Evolutionary conservation across 306 rosid genomes (phyloP).

Genomic region (Gleditsia sinensis): DNA sequence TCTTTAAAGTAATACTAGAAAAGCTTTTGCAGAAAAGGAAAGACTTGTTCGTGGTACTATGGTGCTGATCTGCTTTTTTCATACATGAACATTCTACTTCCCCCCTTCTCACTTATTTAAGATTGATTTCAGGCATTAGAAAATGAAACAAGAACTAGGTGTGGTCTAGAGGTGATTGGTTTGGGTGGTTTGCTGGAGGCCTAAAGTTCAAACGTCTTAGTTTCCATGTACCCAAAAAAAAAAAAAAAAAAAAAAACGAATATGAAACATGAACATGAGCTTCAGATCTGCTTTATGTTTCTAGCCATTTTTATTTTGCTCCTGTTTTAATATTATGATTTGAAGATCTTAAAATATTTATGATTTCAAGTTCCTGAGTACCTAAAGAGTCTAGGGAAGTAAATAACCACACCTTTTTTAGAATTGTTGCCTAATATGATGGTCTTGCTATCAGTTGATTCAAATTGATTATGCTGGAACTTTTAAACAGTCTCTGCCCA

Average conservation of each 20-base stretch:
- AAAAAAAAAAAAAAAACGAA: background rate
- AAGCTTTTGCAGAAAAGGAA: background rate
- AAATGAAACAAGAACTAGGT: background rate
- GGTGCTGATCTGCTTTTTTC: background rate
- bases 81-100: background rate
- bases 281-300: background rate
- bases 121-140: background rate
- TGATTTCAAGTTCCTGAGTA: too few species aligned
- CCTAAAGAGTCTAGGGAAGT: background rate
- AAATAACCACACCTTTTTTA: too few species aligned
- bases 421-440: too few species aligned
- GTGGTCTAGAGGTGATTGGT: background rate
- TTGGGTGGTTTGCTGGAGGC: slow-evolving; percentile 3
- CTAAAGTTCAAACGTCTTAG: background rate
- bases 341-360: background rate
- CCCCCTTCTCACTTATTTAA: background rate
- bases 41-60: background rate
- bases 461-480: too few species aligned
- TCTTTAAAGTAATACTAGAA: background rate
- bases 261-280: background rate
- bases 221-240: background rate
- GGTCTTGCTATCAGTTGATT: too few species aligned
- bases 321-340: background rate
- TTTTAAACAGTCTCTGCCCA: background rate
- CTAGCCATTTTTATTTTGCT: background rate